Base-by-base conservation (phyloP, 371 early-diverging fungal species). In the Amoeboaphelidium protococcarum region DNA sequence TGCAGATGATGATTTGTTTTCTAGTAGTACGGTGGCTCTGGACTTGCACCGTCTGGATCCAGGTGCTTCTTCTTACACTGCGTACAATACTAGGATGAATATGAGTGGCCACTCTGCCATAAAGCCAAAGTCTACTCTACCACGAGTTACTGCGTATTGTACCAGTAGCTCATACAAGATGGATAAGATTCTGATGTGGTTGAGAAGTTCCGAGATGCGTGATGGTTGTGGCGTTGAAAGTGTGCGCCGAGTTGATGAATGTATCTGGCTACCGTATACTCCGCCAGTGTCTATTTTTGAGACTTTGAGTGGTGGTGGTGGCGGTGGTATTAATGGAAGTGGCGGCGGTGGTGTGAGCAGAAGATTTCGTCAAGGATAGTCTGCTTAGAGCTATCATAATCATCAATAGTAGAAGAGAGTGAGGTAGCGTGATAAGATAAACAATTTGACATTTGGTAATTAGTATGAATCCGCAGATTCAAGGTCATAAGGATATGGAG, bases 111-210 rank as follows among this genome's bases (percentile, higher is more conserved):
- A 19, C n/a, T 46, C 45, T 26, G 13, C 21, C 6, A 24, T 12
- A 21, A 26, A 43, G 25, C 12, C 3, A 26, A 43, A 26, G 3
- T 19, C 12, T 6, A 6, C 25, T 25, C 59, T 80, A 22, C 76
- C 80, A 10, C 60, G 90, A 27, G 88, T 83, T 13, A 82, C 89
- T 1, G 86, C 89, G 0, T 91, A 87, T 51, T 89, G 87, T 51
- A 81, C 84, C 3, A 85, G 37, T 43, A 60, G 58, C 24, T 47
- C 74, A 0, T 82, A 77, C 47, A 67, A 76, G 48, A 57, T 75
- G 49, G 67, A 65, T 41, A 53, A 61, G 13, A 57, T 78, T 16
- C 57, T 67, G 23, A 58, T 63, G 23, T 74, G 67, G 48, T 58
- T 79, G 44, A 60, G 65, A 24, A 49, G 45, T 21, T 23, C 44